Base-by-base conservation (phyloP, 306 rosid genomes). In the Castanea mollissima region DNA sequence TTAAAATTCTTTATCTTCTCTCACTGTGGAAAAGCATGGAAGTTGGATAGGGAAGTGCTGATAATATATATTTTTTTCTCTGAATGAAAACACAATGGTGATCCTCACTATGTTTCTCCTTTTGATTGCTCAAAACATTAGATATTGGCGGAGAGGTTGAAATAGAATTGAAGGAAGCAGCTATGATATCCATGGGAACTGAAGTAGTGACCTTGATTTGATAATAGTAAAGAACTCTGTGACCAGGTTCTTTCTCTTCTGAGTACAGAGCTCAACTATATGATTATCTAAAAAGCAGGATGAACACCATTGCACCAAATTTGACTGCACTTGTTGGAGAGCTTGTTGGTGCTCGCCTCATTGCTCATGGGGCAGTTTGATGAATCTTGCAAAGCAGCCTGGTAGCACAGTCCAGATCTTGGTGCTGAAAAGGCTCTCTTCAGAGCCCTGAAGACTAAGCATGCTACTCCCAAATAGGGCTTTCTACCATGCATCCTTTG, bases 401-500 rank as follows among this genome's bases (percentile, higher is more conserved):
- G 97, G 97, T 41, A 95, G 98, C 76, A 95, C 98, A 0, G 91
- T 93, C 25, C 98, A 95, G 87, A 95, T 95, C 97, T 95, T 59
- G 97, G 98, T 78, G 97, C 98, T 64, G 99, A 92, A 80, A 95
- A 95, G 89, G 97, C 99, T 71, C 97, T 95, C 55, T 95, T 93
- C 38, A 89, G 99, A 64, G 97, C 99, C 2, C 75, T 95, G 79
- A 93, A 95, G 83, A 93, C 99, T 18, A 95, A 95, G 87, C 98
- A 95, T 71, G 96, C 98, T 25, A 95, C 98, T 57, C 97, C 97
- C 8, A 95, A 95, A 64, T 95, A 91, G 99, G 99, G 75, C 98
- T 95, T 74, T 95, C 69, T 95, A 95, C 75, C 96, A 95, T 83
- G 99, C 99, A 29, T 93, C 98, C 27, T 81, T 81, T 95, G 84